Conservation (phyloP, 306 rosid genomes). For the Pterocarpus macrocarpus region DNA sequence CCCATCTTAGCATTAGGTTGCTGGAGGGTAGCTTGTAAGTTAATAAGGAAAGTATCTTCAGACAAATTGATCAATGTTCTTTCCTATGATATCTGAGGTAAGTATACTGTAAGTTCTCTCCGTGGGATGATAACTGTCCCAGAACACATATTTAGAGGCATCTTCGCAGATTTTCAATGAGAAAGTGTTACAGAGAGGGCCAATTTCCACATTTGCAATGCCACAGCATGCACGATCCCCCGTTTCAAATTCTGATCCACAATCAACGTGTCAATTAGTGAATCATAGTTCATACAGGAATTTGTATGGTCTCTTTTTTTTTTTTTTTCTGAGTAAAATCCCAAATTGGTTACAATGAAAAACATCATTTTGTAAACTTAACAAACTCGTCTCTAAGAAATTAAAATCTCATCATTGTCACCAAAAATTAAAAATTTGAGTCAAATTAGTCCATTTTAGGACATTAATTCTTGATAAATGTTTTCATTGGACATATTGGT, state of each 20-base stretch:
- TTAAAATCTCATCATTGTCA: too few species aligned
- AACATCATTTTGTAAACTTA: too few species aligned
- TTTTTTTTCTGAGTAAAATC: too few species aligned
- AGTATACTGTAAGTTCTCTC: slow-evolving; percentile 43
- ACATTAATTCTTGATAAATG: too few species aligned
- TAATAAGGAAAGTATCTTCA: slow-evolving; percentile 22
- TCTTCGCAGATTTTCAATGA: slow-evolving; percentile 45
- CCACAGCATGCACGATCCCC: slow-evolving; percentile 63
- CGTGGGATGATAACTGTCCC: slow-evolving; percentile 78
- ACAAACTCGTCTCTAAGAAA: too few species aligned
- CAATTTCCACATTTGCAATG: slow-evolving; percentile 56
- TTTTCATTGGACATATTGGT: too few species aligned
- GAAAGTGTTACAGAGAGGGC: slow-evolving; percentile 50
- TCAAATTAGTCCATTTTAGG: too few species aligned
- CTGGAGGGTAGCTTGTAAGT: background rate
- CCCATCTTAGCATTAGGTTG: slow-evolving; percentile 10
- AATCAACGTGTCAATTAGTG: slow-evolving; percentile 17
- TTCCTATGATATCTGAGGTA: background rate
- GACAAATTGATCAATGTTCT: slow-evolving; percentile 43
- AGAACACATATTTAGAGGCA: slow-evolving; percentile 62
- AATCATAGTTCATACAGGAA: background rate
- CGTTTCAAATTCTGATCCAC: slow-evolving; percentile 62
- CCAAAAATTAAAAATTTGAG: too few species aligned
- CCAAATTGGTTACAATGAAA: too few species aligned
- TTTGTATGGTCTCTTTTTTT: too few species aligned